Conservation (phyloP, 768 basidiomycete genomes). For the Psilocybe cyanescens region DNA sequence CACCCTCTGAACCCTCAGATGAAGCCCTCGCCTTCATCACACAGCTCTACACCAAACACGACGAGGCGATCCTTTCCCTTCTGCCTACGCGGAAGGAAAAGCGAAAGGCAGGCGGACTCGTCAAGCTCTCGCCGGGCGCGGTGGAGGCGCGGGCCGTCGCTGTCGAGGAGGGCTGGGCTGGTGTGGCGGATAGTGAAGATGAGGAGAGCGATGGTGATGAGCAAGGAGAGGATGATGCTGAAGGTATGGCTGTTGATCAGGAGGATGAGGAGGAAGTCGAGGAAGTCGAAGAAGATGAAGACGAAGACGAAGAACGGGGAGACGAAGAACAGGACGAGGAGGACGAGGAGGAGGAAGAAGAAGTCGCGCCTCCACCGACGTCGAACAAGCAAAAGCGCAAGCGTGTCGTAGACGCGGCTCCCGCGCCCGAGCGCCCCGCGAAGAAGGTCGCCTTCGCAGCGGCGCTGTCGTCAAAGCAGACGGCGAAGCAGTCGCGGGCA, state of each 20-base stretch:
- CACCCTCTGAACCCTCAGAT: conserved; percentile 4
- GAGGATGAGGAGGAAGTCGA: conserved; percentile 45
- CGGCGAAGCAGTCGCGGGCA: conserved; percentile 14
- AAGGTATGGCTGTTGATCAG: conserved; percentile 36
- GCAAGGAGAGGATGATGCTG: conserved; percentile 35
- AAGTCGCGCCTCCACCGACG: conserved; percentile 29
- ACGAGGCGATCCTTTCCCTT: conserved; percentile 52
- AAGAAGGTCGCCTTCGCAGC: conserved; percentile 62
- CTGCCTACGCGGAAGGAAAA: conserved; percentile 68
- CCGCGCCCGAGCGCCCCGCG: conserved; percentile 32
- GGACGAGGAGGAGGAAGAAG: conserved; percentile 35
- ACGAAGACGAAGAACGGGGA: conserved; percentile 33
- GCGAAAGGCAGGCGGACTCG: conserved; percentile 60
- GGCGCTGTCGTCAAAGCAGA: conserved; percentile 20
- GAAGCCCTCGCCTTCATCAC: conserved; percentile 19
- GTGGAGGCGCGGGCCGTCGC: conserved; percentile 41
- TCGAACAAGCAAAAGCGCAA: conserved; percentile 53
- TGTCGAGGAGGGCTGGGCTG: conserved; percentile 47
- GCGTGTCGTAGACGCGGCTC: conserved; percentile 29
- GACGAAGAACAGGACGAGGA: conserved; percentile 29
- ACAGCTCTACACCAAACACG: conserved; percentile 42
- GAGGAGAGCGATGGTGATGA: conserved; percentile 35
- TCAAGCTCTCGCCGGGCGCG: conserved; percentile 47
- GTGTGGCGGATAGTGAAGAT: conserved; percentile 38
- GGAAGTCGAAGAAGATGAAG: conserved; percentile 41